Evolutionary conservation across 148 eudicot genomes (phyloP).

Genomic region (Polygonum maritimum): DNA sequence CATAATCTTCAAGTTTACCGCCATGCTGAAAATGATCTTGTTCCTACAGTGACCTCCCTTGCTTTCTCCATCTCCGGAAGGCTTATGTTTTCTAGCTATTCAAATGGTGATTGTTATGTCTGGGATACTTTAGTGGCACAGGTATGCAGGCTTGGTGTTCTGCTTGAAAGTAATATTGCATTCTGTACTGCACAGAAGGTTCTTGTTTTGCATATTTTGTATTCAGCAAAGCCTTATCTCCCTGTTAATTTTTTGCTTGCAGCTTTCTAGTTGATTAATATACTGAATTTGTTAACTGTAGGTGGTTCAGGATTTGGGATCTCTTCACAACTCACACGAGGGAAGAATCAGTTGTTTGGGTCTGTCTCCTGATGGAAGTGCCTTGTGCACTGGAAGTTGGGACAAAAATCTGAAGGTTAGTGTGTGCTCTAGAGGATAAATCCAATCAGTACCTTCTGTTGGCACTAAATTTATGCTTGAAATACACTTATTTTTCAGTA

Average conservation of each 20-base stretch:
- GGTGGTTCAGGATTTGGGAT: slow-evolving; percentile 81
- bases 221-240: background rate
- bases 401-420: slow-evolving; percentile 89
- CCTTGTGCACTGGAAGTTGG: slow-evolving; percentile 97
- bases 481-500: background rate
- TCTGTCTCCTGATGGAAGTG: slow-evolving; percentile 96
- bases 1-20: slow-evolving; percentile 88
- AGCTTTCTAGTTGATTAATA: background rate
- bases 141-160: slow-evolving; percentile 30
- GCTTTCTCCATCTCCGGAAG: slow-evolving; percentile 92
- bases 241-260: background rate
- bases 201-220: background rate
- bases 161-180: background rate
- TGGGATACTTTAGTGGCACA: slow-evolving; percentile 93
- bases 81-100: slow-evolving; percentile 82
- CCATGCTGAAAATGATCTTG: slow-evolving; percentile 47
- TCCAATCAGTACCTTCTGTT: background rate
- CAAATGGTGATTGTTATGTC: slow-evolving; percentile 84
- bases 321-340: slow-evolving; percentile 71
- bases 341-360: slow-evolving; percentile 81
- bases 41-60: slow-evolving; percentile 60
- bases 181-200: background rate
- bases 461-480: background rate
- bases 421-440: background rate
- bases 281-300: slow-evolving; percentile 12